Conservation (phyloP, 2,329 filamentous ascomycete species). For the Nectriaceae sp. region DNA sequence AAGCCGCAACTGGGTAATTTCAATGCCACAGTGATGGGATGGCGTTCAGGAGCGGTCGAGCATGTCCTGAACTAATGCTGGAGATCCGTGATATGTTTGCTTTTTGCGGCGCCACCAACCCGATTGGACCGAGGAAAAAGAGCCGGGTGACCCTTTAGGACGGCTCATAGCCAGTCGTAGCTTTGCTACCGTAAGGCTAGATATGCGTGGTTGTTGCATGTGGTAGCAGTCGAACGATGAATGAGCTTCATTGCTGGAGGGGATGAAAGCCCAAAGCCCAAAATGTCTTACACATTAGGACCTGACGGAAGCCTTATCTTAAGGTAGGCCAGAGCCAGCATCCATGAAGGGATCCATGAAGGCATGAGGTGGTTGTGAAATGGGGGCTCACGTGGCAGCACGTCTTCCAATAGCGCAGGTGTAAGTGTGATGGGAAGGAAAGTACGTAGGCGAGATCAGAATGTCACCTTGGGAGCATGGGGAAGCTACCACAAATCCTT, state of each 20-base stretch:
- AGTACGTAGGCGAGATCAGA: too few species aligned
- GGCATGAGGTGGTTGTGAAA: too few species aligned
- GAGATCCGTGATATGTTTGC: constrained; percentile 20
- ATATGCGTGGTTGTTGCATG: constrained; percentile 11
- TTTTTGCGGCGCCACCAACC: constrained; percentile 29
- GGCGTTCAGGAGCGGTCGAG: too few species aligned
- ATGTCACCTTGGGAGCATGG: too few species aligned
- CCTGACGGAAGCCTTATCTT: too few species aligned
- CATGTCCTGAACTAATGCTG: background rate
- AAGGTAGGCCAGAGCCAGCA: too few species aligned
- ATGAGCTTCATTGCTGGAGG: background rate
- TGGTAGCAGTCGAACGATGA: constrained; percentile 11
- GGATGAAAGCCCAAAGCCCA: background rate
- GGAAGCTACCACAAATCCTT: too few species aligned
- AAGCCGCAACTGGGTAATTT: too few species aligned
- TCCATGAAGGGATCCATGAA: background rate
- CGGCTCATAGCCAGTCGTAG: constrained; percentile 4
- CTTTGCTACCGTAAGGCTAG: constrained; percentile 4
- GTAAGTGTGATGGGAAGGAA: background rate
- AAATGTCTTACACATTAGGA: too few species aligned
- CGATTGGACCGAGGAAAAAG: constrained; percentile 22
- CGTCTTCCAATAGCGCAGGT: background rate
- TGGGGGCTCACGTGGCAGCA: background rate
- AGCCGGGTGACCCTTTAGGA: constrained; percentile 9
- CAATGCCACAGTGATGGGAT: too few species aligned